Percentiles rank a stretch among this genome's conserved stretches.
These are phyloP conservation scores for Jamesozyma lodderae DNA, from an alignment of 805 yeast species.

Conservation along the genomic window DNA sequence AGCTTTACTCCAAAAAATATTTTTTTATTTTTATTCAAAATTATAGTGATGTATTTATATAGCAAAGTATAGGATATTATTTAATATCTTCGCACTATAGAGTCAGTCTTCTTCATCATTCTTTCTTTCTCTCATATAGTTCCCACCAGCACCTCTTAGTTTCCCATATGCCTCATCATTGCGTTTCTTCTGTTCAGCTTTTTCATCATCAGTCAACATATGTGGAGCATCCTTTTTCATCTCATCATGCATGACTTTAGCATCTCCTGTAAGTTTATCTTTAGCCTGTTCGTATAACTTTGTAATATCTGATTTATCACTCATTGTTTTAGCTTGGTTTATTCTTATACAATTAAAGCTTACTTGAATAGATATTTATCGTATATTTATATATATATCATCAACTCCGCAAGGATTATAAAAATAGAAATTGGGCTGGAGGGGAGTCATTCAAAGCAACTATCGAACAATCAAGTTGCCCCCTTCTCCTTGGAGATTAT, in stretches of 20 bases:
- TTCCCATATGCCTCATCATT: conserved; percentile 9
- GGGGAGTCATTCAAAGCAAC: too few relatives aligned
- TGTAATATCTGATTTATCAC: conserved; percentile 4
- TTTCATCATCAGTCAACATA: conserved; percentile 8
- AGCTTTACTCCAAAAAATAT: neutral
- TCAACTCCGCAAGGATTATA: too few relatives aligned
- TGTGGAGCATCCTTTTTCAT: conserved; percentile 10
- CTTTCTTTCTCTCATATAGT: neutral
- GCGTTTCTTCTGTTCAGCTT: conserved; percentile 5
- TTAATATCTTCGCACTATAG: neutral
- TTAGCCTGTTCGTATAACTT: conserved; percentile 18
- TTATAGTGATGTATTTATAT: too few relatives aligned
- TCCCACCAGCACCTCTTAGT: conserved; percentile 11
- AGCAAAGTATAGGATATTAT: neutral
- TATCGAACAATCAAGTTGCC: too few relatives aligned
- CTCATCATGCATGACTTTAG: conserved; percentile 14
- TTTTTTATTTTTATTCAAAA: too few relatives aligned
- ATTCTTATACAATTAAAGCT: too few relatives aligned
- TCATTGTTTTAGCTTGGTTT: too few relatives aligned
- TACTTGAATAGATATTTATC: too few relatives aligned
- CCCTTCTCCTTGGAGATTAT: too few relatives aligned
- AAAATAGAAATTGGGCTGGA: too few relatives aligned
- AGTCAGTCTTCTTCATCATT: neutral
- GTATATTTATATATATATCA: too few relatives aligned
- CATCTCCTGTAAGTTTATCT: conserved; percentile 18